A percentile compares a stretch with the other conserved stretches of the same genome.
Conservation (phyloP, 2,329 filamentous ascomycete genomes). For the Cytospora chrysosperma region DNA sequence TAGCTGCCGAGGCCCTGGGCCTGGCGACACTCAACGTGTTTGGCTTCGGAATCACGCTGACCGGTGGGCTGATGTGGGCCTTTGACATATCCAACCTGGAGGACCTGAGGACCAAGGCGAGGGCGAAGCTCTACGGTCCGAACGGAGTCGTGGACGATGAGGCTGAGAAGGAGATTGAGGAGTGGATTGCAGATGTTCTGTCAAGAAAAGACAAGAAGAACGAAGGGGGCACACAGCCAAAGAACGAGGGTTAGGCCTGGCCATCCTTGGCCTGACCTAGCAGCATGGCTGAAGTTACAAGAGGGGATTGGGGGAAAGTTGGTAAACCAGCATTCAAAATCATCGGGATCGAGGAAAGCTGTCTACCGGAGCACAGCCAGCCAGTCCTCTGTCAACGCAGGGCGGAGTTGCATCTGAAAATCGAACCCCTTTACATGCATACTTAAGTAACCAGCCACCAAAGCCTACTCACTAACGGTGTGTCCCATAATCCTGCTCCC, state of each 20-base stretch:
- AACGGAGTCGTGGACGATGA: constrained; percentile 43
- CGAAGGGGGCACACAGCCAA: constrained; percentile 19
- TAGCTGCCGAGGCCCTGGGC: constrained; percentile 80
- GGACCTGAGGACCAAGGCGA: constrained; percentile 59
- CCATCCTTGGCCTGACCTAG: not conserved
- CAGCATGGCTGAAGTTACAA: not conserved
- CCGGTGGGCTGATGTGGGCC: constrained; percentile 72
- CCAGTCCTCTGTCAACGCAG: not conserved
- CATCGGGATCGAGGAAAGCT: not conserved
- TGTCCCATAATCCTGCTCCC: not conserved
- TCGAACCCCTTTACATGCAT: not conserved
- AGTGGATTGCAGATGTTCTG: constrained; percentile 60
- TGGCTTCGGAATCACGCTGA: constrained; percentile 70
- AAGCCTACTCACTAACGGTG: not conserved
- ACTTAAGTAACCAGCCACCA: not conserved
- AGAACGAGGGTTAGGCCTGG: constrained; percentile 33
- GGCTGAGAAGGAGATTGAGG: constrained; percentile 60
- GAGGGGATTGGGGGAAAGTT: not conserved
- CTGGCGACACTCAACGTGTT: constrained; percentile 84
- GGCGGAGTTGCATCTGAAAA: not conserved
- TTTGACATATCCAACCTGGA: constrained; percentile 72
- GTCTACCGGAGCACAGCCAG: too few relatives aligned
- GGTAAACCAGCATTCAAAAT: not conserved
- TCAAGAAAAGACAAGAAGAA: constrained; percentile 53
- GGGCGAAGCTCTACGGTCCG: constrained; percentile 38